phyloP scores from a whole-genome alignment of 2,329 filamentous ascomycete species.

The Claviceps sp. region DNA sequence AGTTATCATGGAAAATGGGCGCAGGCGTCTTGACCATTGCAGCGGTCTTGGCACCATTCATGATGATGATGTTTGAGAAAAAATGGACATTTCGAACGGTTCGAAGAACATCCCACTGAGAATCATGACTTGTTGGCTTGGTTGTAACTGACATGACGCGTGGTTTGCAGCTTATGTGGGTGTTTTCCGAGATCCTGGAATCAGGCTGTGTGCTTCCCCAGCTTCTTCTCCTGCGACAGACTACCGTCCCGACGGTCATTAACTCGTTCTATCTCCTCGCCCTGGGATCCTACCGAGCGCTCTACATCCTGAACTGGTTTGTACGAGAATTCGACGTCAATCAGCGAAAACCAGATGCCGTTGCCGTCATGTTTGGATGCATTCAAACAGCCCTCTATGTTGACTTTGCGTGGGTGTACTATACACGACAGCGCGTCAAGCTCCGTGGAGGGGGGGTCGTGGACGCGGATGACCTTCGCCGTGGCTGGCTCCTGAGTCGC shows the following conservation, averaged over 20 bases:
- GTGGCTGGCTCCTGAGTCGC: conserved; percentile 70
- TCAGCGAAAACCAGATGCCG: conserved; percentile 48
- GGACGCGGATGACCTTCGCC: conserved; percentile 74
- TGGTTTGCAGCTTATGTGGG: conserved; percentile 55
- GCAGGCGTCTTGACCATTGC: conserved; percentile 53
- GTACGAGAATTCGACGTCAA: conserved; percentile 47
- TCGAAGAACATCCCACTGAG: conserved; percentile 1
- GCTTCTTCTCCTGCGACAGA: conserved; percentile 80
- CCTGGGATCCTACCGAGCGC: conserved; percentile 72
- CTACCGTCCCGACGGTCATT: conserved; percentile 89
- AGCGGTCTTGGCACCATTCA: conserved; percentile 55
- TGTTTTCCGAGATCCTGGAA: conserved; percentile 85
- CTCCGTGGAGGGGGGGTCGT: conserved; percentile 75
- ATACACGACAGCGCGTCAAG: conserved; percentile 84
- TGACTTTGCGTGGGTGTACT: conserved; percentile 97
- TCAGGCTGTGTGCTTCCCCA: conserved; percentile 84
- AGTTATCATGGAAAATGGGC: conserved; percentile 88
- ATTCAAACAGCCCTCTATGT: conserved; percentile 82
- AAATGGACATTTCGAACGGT: conserved; percentile 39
- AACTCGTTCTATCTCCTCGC: conserved; percentile 91
- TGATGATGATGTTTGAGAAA: conserved; percentile 52
- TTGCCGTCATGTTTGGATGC: conserved; percentile 74
- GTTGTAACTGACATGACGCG: conserved; percentile 1
- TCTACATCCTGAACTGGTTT: conserved; percentile 92
- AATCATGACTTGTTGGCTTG: background rate